phyloP scores from a whole-genome alignment of 352 stramenopile genomes.

The Blastocystis sp. region DNA sequence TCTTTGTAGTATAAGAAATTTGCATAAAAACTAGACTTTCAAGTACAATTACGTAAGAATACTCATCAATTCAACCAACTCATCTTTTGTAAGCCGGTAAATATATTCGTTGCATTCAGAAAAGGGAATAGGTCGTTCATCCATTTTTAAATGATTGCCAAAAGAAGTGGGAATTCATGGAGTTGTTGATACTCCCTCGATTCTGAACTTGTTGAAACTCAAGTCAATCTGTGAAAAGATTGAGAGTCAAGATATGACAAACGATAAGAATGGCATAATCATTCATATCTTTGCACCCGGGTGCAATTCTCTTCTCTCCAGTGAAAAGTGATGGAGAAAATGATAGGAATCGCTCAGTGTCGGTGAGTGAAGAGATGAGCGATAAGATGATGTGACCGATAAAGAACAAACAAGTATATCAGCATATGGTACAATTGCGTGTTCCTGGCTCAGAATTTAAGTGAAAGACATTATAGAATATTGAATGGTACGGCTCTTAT shows the following conservation, averaged over 20 bases:
- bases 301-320: too few species aligned
- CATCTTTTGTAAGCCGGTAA: slow-evolving; percentile 33
- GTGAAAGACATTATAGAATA: too few species aligned
- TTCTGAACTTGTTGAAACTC: background rate
- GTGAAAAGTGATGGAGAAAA: too few species aligned
- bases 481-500: too few species aligned
- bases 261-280: background rate
- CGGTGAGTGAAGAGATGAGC: too few species aligned
- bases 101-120: slow-evolving; percentile 46
- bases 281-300: background rate
- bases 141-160: background rate
- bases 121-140: background rate
- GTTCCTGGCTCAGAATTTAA: too few species aligned
- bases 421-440: too few species aligned
- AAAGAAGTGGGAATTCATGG: too few species aligned
- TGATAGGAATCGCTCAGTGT: too few species aligned
- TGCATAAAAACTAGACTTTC: slow-evolving; percentile 15
- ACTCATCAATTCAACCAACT: slow-evolving; percentile 18
- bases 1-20: background rate
- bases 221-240: background rate
- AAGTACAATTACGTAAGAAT: background rate
- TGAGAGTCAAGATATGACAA: background rate
- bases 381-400: too few species aligned
- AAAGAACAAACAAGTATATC: too few species aligned
- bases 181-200: background rate